Percentiles rank a stretch among this genome's conserved stretches.
phyloP scores from a whole-genome alignment of 805 yeast species.

The Suhomyces sp. region DNA sequence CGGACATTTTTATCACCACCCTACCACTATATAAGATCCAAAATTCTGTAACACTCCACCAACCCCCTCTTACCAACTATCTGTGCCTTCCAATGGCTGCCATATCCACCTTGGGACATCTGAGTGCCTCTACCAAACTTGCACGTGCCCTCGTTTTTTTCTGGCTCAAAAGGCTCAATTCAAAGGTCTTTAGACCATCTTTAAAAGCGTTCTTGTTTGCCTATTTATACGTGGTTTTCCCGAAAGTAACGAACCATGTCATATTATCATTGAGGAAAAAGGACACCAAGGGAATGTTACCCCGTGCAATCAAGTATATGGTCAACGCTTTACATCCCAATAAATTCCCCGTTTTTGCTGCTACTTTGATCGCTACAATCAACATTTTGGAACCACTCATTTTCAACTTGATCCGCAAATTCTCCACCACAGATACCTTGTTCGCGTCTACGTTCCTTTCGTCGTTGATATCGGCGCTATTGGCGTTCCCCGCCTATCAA shows the following conservation, averaged over 20 bases:
- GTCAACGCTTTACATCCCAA: slow-evolving; percentile 26
- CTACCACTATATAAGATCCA: no score
- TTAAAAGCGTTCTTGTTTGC: slow-evolving; percentile 34
- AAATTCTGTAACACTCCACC: no score
- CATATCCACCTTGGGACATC: no score
- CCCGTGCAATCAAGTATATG: slow-evolving; percentile 18
- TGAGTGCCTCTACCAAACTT: no score
- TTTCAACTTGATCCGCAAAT: not conserved
- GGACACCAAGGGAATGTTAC: slow-evolving; percentile 13
- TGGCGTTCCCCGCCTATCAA: slow-evolving; percentile 34
- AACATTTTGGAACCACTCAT: slow-evolving; percentile 21
- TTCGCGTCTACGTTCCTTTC: slow-evolving; percentile 26
- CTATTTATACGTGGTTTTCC: slow-evolving; percentile 34
- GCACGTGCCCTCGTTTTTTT: no score
- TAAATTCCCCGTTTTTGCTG: slow-evolving; percentile 38
- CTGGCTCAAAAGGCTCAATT: slow-evolving; percentile 1
- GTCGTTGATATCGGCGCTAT: slow-evolving; percentile 26
- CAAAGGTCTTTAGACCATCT: slow-evolving; percentile 13
- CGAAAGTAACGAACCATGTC: slow-evolving; percentile 22
- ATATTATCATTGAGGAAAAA: slow-evolving; percentile 14
- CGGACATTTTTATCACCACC: no score
- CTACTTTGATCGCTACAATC: slow-evolving; percentile 30
- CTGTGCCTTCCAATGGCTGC: no score
- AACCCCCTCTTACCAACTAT: no score
- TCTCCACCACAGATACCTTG: slow-evolving; percentile 8